Base-by-base conservation (phyloP, 179 eudicot species). In the Camellia oleifera region DNA sequence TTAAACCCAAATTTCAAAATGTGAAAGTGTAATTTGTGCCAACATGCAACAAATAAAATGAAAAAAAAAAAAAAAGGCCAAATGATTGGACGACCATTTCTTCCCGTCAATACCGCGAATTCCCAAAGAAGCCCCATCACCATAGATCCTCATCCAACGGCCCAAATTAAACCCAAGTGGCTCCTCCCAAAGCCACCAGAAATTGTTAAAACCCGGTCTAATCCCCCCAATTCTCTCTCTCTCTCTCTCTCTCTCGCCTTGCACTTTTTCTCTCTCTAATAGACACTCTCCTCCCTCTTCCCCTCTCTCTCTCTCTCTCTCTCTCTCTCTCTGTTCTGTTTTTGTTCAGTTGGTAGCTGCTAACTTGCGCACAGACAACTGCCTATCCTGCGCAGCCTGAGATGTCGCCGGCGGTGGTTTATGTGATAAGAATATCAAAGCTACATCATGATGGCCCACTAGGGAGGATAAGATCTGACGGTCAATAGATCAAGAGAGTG, bases 51-150 rank as follows among this genome's bases (percentile, higher is more conserved):
- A 76, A 26, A 26, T 26, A 26, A 26, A 26, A 26, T 26, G 32
- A 26, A 26, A 26, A 26, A 26, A 26, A 26, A 26, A 26, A 26
- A 26, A 26, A 26, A 76, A 75, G 58, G 72, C 42, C 54, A 4
- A 15, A n/a, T 1, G 79, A 86, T 88, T 87, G 82, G 83, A 88
- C 87, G 85, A 83, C 87, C 75, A 60, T 69, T 69, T 62, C 81
- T 67, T 53, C 80, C 88, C 89, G 87, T 82, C 84, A 79, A 82
- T 11, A 67, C 80, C 81, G 86, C 84, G 73, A 74, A 68, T 44
- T 60, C 62, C 81, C 69, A 69, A 72, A 58, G 26, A 77, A 74
- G 18, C 42, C 58, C 74, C 65, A 88, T 90, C 1, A 26, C 88
- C 88, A 53, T 77, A 13, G 84, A 86, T 86, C 75, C n/a, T 11